Percentiles rank a stretch among this genome's conserved stretches.
These are phyloP conservation scores for Didymella segeticola DNA, from an alignment of 2,329 filamentous ascomycete genomes.

Conservation along the genomic window DNA sequence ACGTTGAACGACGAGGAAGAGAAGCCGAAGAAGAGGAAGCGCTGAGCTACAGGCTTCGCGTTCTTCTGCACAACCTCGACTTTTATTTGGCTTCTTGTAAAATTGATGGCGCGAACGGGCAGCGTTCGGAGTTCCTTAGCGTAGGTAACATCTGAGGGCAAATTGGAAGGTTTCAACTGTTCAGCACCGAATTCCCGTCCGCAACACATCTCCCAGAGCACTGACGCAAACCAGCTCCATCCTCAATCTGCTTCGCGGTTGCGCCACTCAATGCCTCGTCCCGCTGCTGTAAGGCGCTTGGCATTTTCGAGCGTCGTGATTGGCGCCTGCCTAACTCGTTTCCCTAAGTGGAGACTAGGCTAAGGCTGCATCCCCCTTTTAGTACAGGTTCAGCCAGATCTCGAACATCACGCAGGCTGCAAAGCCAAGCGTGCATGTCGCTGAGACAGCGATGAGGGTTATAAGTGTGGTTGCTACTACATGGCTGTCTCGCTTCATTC, in stretches of 20 bases:
- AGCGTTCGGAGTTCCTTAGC: slow-evolving; percentile 15
- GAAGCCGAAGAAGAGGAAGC: slow-evolving; percentile 72
- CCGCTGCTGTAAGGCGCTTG: slow-evolving; percentile 1
- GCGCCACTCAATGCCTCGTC: not conserved
- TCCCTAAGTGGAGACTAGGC: not conserved
- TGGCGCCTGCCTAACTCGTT: slow-evolving; percentile 9
- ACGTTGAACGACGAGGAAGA: slow-evolving; percentile 61
- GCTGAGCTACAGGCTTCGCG: slow-evolving; percentile 40
- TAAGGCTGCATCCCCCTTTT: slow-evolving; percentile 6
- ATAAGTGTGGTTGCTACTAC: not conserved
- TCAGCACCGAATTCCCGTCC: not conserved
- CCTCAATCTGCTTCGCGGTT: not conserved
- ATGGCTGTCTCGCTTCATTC: not conserved
- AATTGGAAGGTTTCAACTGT: not conserved
- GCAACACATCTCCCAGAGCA: too few relatives aligned
- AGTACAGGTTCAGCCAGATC: not conserved
- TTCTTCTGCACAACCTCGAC: not conserved
- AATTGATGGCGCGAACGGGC: slow-evolving; percentile 1
- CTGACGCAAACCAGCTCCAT: not conserved
- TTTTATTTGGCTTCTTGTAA: slow-evolving; percentile 9
- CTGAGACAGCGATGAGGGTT: not conserved
- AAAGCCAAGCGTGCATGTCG: not conserved
- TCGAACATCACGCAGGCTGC: slow-evolving; percentile 3
- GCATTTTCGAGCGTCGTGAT: not conserved
- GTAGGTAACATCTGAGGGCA: not conserved